These are phyloP conservation scores for Sanghuangporus weigelae DNA, from an alignment of 1,284 basidiomycete species.

Conservation along the genomic window DNA sequence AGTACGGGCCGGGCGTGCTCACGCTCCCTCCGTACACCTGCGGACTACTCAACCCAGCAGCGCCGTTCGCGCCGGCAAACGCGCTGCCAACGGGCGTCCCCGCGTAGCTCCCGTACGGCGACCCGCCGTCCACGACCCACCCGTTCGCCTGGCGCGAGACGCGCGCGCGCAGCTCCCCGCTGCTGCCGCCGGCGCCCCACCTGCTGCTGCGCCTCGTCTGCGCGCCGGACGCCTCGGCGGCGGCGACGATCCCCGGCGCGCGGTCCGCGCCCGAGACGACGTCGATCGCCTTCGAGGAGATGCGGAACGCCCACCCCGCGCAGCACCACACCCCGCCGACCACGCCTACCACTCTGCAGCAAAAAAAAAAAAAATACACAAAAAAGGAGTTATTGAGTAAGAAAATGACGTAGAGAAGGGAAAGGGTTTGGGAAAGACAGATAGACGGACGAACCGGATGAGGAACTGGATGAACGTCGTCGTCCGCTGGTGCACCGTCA, in stretches of 20 bases:
- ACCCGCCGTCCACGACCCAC: constrained; percentile 36
- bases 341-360: constrained; percentile 60
- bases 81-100: constrained; percentile 8
- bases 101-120: constrained; percentile 26
- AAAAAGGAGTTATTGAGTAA: not conserved
- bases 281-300: constrained; percentile 59
- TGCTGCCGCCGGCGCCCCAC: constrained; percentile 29
- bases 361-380: not conserved
- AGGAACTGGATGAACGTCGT: constrained; percentile 78
- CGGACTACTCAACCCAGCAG: not conserved
- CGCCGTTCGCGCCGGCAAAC: not conserved
- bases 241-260: constrained; percentile 52
- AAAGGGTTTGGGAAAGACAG: constrained; percentile 25
- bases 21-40: not conserved
- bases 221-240: constrained; percentile 52
- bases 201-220: constrained; percentile 38
- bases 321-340: constrained; percentile 81
- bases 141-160: constrained; percentile 37
- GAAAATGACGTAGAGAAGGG: not conserved
- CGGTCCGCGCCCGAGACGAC: constrained; percentile 62
- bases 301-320: constrained; percentile 68
- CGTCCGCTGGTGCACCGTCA: constrained; percentile 85
- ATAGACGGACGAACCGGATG: constrained; percentile 52
- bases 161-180: constrained; percentile 37
- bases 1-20: not conserved